Conservation (phyloP, 2,329 filamentous ascomycete genomes). For the Aureobasidium lini region DNA sequence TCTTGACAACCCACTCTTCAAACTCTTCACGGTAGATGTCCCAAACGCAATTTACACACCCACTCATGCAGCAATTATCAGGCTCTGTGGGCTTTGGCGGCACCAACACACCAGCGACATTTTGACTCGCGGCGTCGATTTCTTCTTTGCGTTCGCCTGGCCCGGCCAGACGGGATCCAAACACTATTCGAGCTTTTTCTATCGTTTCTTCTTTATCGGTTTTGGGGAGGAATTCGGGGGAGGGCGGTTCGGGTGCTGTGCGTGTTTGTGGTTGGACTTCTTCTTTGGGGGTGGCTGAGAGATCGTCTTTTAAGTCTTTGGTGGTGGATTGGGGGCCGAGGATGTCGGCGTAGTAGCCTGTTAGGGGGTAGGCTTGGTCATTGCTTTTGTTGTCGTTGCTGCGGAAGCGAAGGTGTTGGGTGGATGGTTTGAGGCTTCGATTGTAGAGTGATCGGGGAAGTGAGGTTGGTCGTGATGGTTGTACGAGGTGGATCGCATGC, state of each 20-base stretch:
- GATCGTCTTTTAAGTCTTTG: constrained; percentile 7
- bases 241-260: constrained; percentile 26
- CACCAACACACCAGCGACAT: constrained; percentile 71
- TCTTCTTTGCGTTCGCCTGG: constrained; percentile 61
- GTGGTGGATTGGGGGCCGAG: constrained; percentile 16
- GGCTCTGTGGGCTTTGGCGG: constrained; percentile 82
- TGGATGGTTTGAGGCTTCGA: neutral
- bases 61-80: constrained; percentile 98
- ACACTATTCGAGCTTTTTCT: constrained; percentile 60
- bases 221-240: constrained; percentile 33
- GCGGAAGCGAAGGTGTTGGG: neutral
- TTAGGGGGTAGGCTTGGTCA: constrained; percentile 16
- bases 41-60: constrained; percentile 97
- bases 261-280: constrained; percentile 26
- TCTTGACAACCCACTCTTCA: constrained; percentile 72
- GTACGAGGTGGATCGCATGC: neutral
- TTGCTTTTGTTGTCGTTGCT: neutral
- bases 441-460: neutral
- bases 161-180: constrained; percentile 70
- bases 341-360: constrained; percentile 21
- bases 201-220: constrained; percentile 49
- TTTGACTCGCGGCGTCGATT: constrained; percentile 50
- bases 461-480: neutral
- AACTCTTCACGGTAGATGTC: constrained; percentile 85
- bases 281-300: neutral